These are phyloP conservation scores for Luffa aegyptiaca DNA, from an alignment of 306 rosid genomes.

Conservation along the genomic window DNA sequence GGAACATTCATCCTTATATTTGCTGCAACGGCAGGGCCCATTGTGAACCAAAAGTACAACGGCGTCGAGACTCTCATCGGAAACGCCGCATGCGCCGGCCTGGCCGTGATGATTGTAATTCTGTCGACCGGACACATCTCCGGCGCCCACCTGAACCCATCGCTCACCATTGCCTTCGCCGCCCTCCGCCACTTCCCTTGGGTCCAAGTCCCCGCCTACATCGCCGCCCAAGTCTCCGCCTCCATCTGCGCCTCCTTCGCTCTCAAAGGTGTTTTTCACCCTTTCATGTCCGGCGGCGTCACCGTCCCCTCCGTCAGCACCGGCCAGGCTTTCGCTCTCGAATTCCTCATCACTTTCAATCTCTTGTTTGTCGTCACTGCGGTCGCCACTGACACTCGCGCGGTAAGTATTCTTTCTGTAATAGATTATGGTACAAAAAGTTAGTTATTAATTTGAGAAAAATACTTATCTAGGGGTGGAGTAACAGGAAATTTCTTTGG, in stretches of 20 bases:
- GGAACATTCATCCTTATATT: slow-evolving; percentile 86
- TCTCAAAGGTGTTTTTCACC: slow-evolving; percentile 68
- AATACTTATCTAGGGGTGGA: too few relatives aligned
- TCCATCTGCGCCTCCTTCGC: slow-evolving; percentile 76
- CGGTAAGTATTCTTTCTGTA: slow-evolving; percentile 16
- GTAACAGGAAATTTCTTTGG: too few relatives aligned
- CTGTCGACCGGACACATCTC: slow-evolving; percentile 92
- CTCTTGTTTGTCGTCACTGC: slow-evolving; percentile 66
- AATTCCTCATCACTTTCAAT: slow-evolving; percentile 71
- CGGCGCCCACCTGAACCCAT: slow-evolving; percentile 88
- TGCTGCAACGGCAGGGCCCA: slow-evolving; percentile 83
- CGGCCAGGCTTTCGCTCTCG: slow-evolving; percentile 76
- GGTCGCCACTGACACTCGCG: slow-evolving; percentile 38
- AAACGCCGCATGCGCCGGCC: slow-evolving; percentile 76
- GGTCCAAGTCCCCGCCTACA: slow-evolving; percentile 78
- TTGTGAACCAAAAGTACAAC: slow-evolving; percentile 72
- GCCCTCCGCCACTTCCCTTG: slow-evolving; percentile 78
- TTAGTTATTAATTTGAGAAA: too few relatives aligned
- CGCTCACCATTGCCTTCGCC: slow-evolving; percentile 84
- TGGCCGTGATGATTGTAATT: slow-evolving; percentile 74
- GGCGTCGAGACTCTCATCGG: slow-evolving; percentile 65
- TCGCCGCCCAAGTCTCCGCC: slow-evolving; percentile 67
- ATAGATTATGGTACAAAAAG: too few relatives aligned
- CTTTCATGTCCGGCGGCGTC: slow-evolving; percentile 70
- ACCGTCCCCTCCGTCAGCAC: slow-evolving; percentile 47